Conservation (phyloP, 306 rosid genomes). For the Dicorynia guianensis region DNA sequence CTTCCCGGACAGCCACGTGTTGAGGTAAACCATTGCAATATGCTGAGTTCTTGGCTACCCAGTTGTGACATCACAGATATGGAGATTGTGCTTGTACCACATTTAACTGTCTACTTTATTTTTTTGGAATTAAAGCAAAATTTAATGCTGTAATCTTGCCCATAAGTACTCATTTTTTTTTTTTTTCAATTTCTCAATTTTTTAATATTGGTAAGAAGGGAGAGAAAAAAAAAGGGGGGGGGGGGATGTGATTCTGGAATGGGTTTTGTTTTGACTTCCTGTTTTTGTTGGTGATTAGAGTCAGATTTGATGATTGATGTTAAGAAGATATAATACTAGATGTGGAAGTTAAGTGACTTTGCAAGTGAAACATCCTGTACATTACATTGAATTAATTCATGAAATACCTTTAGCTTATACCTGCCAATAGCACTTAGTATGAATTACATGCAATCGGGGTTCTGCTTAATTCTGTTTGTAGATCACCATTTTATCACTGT, state of each 20-base stretch:
- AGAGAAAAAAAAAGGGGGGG: too few species aligned
- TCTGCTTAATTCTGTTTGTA: slow-evolving; percentile 27
- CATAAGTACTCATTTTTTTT: not conserved
- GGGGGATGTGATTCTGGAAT: not conserved
- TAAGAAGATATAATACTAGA: slow-evolving; percentile 5
- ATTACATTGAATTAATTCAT: too few species aligned
- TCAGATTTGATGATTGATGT: not conserved
- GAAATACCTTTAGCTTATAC: too few species aligned
- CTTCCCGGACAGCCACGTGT: slow-evolving; percentile 95
- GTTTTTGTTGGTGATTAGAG: slow-evolving; percentile 6
- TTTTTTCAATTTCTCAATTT: too few species aligned
- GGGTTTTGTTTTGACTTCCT: not conserved
- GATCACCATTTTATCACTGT: slow-evolving; percentile 8
- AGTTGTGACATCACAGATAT: slow-evolving; percentile 33
- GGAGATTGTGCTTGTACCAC: slow-evolving; percentile 17
- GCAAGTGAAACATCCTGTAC: too few species aligned
- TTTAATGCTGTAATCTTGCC: not conserved
- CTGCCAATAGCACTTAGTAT: too few species aligned
- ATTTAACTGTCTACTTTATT: slow-evolving; percentile 10
- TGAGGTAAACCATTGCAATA: slow-evolving; percentile 63
- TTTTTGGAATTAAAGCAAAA: slow-evolving; percentile 27
- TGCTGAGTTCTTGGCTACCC: slow-evolving; percentile 28
- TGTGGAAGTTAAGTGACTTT: not conserved
- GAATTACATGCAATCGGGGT: not conserved
- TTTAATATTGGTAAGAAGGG: too few species aligned